Percentiles rank a stretch among this genome's conserved stretches.
phyloP scores from a whole-genome alignment of 805 yeast species.

The Ogataea glucozyma region DNA sequence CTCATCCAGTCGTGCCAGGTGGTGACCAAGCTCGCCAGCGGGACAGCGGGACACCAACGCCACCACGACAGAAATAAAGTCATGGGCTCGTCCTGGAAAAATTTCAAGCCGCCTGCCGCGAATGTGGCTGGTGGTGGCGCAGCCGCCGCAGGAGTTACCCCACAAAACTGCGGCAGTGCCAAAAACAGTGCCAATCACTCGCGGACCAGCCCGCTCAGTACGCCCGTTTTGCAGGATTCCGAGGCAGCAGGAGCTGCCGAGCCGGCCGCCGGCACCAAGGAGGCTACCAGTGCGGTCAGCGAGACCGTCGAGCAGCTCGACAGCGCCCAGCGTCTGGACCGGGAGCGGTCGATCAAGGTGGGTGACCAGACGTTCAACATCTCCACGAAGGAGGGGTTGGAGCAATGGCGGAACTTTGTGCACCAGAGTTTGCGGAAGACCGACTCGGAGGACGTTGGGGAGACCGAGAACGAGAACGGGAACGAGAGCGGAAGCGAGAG shows the following conservation, averaged over 20 bases:
- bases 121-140: slow-evolving; percentile 4
- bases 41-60: background rate
- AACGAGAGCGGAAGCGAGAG: too few species aligned
- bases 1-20: slow-evolving; percentile 8
- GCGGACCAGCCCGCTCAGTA: too few species aligned
- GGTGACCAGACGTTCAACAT: slow-evolving; percentile 32
- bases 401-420: slow-evolving; percentile 29
- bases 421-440: slow-evolving; percentile 17
- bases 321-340: background rate
- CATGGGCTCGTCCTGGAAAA: background rate
- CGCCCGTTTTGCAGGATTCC: too few species aligned
- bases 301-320: background rate
- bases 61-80: slow-evolving; percentile 2
- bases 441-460: too few species aligned
- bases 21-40: slow-evolving; percentile 3
- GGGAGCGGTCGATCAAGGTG: slow-evolving; percentile 18
- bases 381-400: slow-evolving; percentile 33
- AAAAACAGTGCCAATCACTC: too few species aligned
- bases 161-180: too few species aligned
- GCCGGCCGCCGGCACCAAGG: background rate
- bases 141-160: too few species aligned
- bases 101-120: background rate
- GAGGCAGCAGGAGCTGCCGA: background rate
- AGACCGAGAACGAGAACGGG: too few species aligned
- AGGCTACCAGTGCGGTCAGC: background rate